Evolutionary conservation across 495 filamentous ascomycete species (phyloP).

Genomic region (Lasiosphaeris hirsuta): DNA sequence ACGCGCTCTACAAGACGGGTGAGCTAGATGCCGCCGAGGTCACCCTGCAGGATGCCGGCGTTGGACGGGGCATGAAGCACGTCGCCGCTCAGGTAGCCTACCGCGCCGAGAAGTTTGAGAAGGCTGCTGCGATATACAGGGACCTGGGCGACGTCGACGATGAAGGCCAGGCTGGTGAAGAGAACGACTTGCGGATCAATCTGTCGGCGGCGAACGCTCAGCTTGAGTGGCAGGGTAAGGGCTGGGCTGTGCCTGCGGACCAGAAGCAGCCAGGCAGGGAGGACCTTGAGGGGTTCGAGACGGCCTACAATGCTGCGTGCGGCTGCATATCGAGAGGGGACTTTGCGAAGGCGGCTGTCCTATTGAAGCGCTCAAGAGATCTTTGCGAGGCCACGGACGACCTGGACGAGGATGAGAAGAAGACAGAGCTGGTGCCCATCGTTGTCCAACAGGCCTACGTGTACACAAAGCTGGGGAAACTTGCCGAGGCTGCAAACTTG

Average conservation of each 20-base stretch:
- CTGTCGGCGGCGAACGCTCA: conserved; percentile 75
- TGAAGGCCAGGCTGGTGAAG: conserved; percentile 57
- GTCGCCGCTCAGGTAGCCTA: conserved; percentile 88
- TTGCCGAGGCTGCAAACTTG: conserved; percentile 66
- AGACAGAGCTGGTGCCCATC: conserved; percentile 79
- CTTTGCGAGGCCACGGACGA: conserved; percentile 83
- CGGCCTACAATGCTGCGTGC: conserved; percentile 89
- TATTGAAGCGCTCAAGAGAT: conserved; percentile 82
- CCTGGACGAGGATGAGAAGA: conserved; percentile 76
- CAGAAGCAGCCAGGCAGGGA: conserved; percentile 60
- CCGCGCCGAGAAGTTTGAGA: conserved; percentile 74
- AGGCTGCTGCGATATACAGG: conserved; percentile 66
- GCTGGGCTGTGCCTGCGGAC: conserved; percentile 33
- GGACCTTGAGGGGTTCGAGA: conserved; percentile 89
- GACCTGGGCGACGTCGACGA: conserved; percentile 50
- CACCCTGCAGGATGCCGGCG: conserved; percentile 46
- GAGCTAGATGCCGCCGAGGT: conserved; percentile 67
- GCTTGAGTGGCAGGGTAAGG: conserved; percentile 72
- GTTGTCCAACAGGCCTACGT: conserved; percentile 83
- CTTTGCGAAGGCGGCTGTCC: conserved; percentile 66
- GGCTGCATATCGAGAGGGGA: conserved; percentile 77
- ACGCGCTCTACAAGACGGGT: conserved; percentile 87
- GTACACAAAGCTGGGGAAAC: conserved; percentile 65
- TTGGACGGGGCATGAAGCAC: conserved; percentile 61
- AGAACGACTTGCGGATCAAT: conserved; percentile 87